Conservation (phyloP, 768 basidiomycete genomes). For the Porphyrellus cyaneotinctus region DNA sequence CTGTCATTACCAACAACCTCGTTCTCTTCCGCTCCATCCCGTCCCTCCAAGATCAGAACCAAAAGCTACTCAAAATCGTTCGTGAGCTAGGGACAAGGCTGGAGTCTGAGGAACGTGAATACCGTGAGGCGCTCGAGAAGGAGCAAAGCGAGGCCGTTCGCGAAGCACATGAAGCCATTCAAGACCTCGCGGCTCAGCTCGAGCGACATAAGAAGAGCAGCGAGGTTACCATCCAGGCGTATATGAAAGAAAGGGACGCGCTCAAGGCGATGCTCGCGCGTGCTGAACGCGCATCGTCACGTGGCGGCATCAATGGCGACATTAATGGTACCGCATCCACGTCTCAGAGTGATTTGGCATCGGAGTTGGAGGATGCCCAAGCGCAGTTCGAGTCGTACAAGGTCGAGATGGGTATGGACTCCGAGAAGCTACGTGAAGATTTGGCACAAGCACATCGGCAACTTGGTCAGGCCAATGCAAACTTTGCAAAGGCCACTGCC, state of each 20-base stretch:
- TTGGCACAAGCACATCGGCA: slow-evolving; percentile 62
- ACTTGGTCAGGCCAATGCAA: slow-evolving; percentile 56
- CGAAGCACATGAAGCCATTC: slow-evolving; percentile 87
- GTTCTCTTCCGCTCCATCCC: slow-evolving; percentile 81
- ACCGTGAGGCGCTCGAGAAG: slow-evolving; percentile 60
- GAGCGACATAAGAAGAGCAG: slow-evolving; percentile 71
- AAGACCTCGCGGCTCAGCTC: slow-evolving; percentile 70
- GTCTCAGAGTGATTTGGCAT: slow-evolving; percentile 39
- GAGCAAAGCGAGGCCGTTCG: slow-evolving; percentile 77
- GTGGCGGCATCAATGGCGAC: slow-evolving; percentile 30
- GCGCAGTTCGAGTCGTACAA: slow-evolving; percentile 77
- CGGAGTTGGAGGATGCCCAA: slow-evolving; percentile 70
- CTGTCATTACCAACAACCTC: slow-evolving; percentile 83
- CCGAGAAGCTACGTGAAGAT: slow-evolving; percentile 69
- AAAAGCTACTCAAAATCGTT: slow-evolving; percentile 78
- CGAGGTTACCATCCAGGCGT: slow-evolving; percentile 70
- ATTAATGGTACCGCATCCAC: slow-evolving; percentile 24
- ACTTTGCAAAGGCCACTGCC: slow-evolving; percentile 80
- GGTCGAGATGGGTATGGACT: slow-evolving; percentile 77
- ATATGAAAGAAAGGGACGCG: slow-evolving; percentile 84
- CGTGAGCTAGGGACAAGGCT: slow-evolving; percentile 80
- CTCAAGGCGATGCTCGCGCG: slow-evolving; percentile 70
- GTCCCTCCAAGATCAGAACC: slow-evolving; percentile 86
- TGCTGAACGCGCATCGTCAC: slow-evolving; percentile 33
- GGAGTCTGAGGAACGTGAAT: slow-evolving; percentile 80